Evolutionary conservation across 805 yeast genomes (phyloP).

Genomic region (Candida methanosorbosa): DNA sequence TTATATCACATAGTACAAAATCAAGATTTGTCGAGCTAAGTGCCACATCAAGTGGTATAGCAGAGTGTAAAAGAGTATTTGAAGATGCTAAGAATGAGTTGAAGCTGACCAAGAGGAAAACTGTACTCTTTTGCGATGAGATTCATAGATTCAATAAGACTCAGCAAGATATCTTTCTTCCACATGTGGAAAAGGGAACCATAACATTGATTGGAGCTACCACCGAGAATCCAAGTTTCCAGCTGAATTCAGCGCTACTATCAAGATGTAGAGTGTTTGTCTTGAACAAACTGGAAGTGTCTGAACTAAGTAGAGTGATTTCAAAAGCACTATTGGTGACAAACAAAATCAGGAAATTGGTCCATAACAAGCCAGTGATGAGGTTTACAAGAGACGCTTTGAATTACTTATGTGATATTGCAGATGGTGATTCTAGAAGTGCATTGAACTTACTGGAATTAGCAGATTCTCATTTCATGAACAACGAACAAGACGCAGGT

Average conservation of each 20-base stretch:
- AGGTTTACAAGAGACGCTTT: slow-evolving; percentile 48
- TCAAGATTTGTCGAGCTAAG: slow-evolving; percentile 70
- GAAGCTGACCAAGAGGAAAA: slow-evolving; percentile 38
- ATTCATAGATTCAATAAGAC: slow-evolving; percentile 79
- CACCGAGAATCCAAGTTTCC: slow-evolving; percentile 87
- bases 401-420: slow-evolving; percentile 59
- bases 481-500: slow-evolving; percentile 6
- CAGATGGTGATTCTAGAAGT: slow-evolving; percentile 85
- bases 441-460: slow-evolving; percentile 78
- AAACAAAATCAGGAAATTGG: slow-evolving; percentile 50
- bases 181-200: slow-evolving; percentile 77
- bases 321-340: slow-evolving; percentile 48
- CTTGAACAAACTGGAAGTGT: slow-evolving; percentile 39
- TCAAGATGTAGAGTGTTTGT: slow-evolving; percentile 81
- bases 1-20: slow-evolving; percentile 46
- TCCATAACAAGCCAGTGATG: slow-evolving; percentile 40
- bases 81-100: slow-evolving; percentile 38
- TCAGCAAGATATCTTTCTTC: slow-evolving; percentile 84
- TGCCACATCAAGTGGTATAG: slow-evolving; percentile 67
- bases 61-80: slow-evolving; percentile 58
- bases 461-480: slow-evolving; percentile 42
- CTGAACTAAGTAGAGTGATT: slow-evolving; percentile 46
- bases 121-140: slow-evolving; percentile 85
- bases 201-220: slow-evolving; percentile 91
- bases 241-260: slow-evolving; percentile 70